Evolutionary conservation across 1,284 basidiomycete species (phyloP).

Genomic region (Boletellus deceptivus): DNA sequence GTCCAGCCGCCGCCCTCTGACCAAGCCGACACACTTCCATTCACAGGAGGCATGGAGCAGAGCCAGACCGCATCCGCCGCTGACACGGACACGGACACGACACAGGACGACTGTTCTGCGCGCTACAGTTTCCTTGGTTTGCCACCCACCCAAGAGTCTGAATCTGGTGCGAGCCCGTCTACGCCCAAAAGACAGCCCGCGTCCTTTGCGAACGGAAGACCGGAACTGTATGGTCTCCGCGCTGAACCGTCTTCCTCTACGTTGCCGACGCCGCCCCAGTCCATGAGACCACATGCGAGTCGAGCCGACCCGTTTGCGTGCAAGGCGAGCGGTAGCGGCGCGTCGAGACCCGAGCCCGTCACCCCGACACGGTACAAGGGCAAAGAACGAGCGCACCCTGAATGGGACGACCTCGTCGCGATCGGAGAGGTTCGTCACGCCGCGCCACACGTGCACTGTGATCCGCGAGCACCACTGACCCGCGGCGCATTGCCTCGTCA

Average conservation of each 20-base stretch:
- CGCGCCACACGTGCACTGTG: too few relatives aligned
- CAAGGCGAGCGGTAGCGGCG: neutral
- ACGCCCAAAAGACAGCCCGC: conserved; percentile 9
- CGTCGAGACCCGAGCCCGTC: conserved; percentile 6
- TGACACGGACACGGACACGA: neutral
- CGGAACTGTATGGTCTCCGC: neutral
- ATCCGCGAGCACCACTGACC: neutral
- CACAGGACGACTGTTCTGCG: neutral
- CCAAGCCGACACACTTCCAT: conserved; percentile 14
- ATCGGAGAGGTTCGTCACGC: conserved; percentile 5
- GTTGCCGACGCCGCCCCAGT: conserved; percentile 23
- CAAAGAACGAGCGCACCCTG: conserved; percentile 14
- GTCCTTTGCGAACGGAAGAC: neutral
- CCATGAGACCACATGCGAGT: neutral
- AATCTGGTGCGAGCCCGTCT: neutral
- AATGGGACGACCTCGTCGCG: conserved; percentile 1
- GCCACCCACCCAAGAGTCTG: conserved; percentile 12
- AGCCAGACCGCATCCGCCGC: neutral
- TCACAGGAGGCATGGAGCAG: conserved; percentile 5
- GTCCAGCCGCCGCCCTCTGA: neutral
- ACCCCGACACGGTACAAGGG: conserved; percentile 27
- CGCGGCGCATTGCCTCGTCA: neutral
- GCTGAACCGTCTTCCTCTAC: conserved; percentile 3
- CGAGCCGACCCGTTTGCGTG: neutral
- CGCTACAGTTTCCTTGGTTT: conserved; percentile 25